Conservation (phyloP, 2,329 filamentous ascomycete species). For the Apiospora koreana region DNA sequence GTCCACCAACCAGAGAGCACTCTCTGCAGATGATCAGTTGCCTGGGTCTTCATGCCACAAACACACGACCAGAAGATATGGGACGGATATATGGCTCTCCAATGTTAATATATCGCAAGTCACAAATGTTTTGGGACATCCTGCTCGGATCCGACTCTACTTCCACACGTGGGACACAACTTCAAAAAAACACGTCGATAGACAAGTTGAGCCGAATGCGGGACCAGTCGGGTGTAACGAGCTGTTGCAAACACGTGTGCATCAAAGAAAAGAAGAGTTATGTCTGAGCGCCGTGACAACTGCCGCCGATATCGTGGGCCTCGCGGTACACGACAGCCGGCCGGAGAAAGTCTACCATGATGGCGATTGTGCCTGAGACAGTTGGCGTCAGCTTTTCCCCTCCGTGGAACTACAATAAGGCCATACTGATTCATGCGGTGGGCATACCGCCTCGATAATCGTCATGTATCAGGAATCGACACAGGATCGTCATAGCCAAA, state of each 20-base stretch:
- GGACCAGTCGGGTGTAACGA: background rate
- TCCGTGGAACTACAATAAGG: background rate
- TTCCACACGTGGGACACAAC: background rate
- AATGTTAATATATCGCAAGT: no score
- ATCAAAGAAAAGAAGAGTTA: background rate
- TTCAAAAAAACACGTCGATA: background rate
- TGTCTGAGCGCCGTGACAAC: background rate
- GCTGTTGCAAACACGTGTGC: background rate
- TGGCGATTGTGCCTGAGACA: slow-evolving; percentile 9
- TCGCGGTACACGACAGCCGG: background rate
- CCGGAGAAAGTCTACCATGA: background rate
- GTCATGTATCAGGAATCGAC: background rate
- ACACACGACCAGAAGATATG: background rate
- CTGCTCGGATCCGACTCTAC: background rate
- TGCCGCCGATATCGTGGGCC: background rate
- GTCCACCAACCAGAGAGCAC: background rate
- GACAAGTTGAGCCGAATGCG: background rate
- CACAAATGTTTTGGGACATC: background rate
- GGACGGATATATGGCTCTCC: background rate
- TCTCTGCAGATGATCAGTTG: background rate
- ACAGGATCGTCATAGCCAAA: background rate
- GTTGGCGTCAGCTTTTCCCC: background rate
- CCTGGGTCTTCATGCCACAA: background rate
- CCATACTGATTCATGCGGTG: slow-evolving; percentile 4
- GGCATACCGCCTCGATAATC: background rate